These are phyloP conservation scores for Sonneratia caseolaris DNA, from an alignment of 345 rosid species.

Conservation along the genomic window DNA sequence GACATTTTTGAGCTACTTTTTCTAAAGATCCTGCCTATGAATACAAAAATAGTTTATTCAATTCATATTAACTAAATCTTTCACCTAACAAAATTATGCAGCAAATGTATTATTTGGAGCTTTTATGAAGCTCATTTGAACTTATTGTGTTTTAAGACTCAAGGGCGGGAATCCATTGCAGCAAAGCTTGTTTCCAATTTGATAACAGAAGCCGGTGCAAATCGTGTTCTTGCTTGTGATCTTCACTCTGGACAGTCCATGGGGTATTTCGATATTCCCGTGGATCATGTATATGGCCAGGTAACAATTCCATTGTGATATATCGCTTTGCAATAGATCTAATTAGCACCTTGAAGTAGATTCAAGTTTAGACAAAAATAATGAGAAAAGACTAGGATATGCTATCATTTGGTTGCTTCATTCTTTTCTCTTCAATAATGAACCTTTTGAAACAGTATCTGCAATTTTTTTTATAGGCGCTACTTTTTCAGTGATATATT, in stretches of 20 bases:
- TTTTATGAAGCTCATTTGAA: neutral
- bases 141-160: slow-evolving; percentile 51
- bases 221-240: slow-evolving; percentile 97
- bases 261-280: slow-evolving; percentile 97
- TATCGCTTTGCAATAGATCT: neutral
- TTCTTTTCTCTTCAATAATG: too few species aligned
- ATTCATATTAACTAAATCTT: neutral
- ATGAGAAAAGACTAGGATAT: neutral
- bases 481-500: neutral
- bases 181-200: slow-evolving; percentile 93
- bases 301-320: slow-evolving; percentile 21
- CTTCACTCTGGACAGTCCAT: slow-evolving; percentile 99
- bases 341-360: neutral
- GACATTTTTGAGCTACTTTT: neutral
- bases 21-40: neutral
- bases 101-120: neutral
- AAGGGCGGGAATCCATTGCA: slow-evolving; percentile 94
- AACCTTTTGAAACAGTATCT: neutral
- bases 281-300: slow-evolving; percentile 95
- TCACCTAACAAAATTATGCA: neutral
- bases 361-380: neutral
- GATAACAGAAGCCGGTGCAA: slow-evolving; percentile 92
- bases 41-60: neutral
- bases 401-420: neutral
- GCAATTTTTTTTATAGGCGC: neutral